Evolutionary conservation across 2,329 filamentous ascomycete species (phyloP), one percentile per base, ranked within the genome.

Genomic region (Scortechinia acanthostroma): DNA sequence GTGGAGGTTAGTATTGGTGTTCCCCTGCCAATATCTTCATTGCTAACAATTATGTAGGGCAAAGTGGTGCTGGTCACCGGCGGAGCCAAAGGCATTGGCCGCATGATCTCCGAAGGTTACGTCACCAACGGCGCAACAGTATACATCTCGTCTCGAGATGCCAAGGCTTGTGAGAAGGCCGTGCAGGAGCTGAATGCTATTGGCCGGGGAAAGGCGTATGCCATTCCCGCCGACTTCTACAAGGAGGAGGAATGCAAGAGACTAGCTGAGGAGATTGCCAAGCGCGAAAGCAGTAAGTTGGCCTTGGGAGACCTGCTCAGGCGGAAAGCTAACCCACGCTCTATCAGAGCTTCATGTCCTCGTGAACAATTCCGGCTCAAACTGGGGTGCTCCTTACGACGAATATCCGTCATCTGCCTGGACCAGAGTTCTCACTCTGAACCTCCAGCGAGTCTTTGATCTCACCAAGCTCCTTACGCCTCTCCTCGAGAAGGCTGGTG

Each of bases 111-210:
- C 22, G 68, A 79, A 46, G 81, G 78, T 47, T 84, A 81, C 61
- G 70, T 83, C n/a, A 58, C 68, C 46, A 83, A 82, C 60, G 78
- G 80, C 46, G 74, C 76, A 47, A 83, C 76, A 50, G 83, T 88
- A 4, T 88, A 86, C 66, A 82, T 88, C 50, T 80, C 78, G 4
- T 83, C 78, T 4, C 73, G 78, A 20, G 82, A 84, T 22, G 78
- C 77, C 15, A 79, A 76, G 37, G 65, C 69, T 21, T 80, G 80
- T 62, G 66, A 71, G 55, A 68, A 83, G 42, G 76, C 81, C 16
- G 74, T 65, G 22, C 74, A 77, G 2, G 76, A 76, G 42, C 60
- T 81, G 46, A 77, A 74, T 50, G 63, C 68, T 50, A 66, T 76
- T 22, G 70, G 76, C 52, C 71, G 66, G 46, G 78, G 78, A 46